Conservation (phyloP, 345 rosid genomes). For the Hibiscus trionum region DNA sequence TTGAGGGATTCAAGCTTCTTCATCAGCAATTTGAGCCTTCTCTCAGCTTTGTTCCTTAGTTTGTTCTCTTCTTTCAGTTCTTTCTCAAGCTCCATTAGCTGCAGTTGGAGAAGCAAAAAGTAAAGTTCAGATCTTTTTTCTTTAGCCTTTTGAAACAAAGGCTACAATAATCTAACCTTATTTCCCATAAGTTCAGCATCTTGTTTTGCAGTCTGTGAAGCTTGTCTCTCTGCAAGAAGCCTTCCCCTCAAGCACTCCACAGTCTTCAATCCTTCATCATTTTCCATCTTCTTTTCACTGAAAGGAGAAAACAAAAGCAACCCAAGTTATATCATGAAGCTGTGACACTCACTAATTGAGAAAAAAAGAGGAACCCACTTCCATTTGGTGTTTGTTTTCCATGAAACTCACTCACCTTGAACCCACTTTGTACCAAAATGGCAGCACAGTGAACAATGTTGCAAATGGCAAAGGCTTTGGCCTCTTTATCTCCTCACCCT, state of each 20-base stretch:
- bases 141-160: background rate
- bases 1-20: constrained; percentile 53
- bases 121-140: background rate
- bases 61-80: constrained; percentile 55
- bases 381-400: no score
- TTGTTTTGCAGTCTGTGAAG: constrained; percentile 59
- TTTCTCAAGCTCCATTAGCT: constrained; percentile 60
- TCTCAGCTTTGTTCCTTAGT: constrained; percentile 58
- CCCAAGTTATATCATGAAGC: constrained; percentile 21
- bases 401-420: background rate
- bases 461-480: background rate
- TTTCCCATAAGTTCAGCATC: constrained; percentile 49
- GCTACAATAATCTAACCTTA: constrained; percentile 36
- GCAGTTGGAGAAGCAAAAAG: constrained; percentile 5
- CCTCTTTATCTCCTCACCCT: background rate
- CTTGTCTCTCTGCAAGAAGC: constrained; percentile 78
- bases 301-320: constrained; percentile 3
- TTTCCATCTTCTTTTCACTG: constrained; percentile 34
- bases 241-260: constrained; percentile 79
- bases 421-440: background rate
- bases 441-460: background rate
- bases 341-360: background rate
- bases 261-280: constrained; percentile 37
- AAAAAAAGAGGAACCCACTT: no score
- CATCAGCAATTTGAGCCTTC: constrained; percentile 44